These are phyloP conservation scores for Talaromyces albobiverticillius DNA, from an alignment of 2,329 filamentous ascomycete genomes.

Conservation along the genomic window DNA sequence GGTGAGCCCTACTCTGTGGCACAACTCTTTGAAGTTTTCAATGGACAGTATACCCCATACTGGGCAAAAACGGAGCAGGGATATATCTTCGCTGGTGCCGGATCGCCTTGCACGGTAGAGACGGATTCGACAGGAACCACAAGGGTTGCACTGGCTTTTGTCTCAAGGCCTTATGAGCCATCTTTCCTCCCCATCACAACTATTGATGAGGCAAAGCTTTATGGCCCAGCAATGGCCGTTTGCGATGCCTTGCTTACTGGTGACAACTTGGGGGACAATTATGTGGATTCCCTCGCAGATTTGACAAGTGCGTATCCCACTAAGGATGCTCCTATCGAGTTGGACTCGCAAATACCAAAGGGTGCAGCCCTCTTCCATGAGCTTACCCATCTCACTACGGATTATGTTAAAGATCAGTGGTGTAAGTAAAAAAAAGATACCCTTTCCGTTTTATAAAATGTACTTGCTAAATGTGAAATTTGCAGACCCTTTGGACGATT, in stretches of 20 bases:
- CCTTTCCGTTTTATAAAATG: not conserved
- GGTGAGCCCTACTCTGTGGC: not conserved
- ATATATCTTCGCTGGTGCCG: not conserved
- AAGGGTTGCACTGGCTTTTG: not conserved
- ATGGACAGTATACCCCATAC: not conserved
- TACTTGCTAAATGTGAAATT: not conserved
- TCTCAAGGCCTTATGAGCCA: not conserved
- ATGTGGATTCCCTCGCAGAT: not conserved
- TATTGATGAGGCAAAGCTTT: not conserved
- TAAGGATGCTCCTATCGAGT: not conserved
- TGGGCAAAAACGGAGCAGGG: not conserved
- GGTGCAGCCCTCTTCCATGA: not conserved
- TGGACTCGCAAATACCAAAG: not conserved
- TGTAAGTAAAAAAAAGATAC: not conserved
- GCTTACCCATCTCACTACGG: not conserved
- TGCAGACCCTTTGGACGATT: not conserved
- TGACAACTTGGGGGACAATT: not conserved
- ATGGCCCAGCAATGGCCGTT: not conserved
- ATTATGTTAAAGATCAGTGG: not conserved
- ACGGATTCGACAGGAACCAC: not conserved
- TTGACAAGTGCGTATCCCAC: not conserved
- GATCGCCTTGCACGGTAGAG: not conserved
- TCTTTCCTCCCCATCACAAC: not conserved
- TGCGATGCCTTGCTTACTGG: not conserved
- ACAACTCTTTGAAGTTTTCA: not conserved